Conservation (phyloP, 73 alveolate genomes). For the Halteria grandinella region DNA sequence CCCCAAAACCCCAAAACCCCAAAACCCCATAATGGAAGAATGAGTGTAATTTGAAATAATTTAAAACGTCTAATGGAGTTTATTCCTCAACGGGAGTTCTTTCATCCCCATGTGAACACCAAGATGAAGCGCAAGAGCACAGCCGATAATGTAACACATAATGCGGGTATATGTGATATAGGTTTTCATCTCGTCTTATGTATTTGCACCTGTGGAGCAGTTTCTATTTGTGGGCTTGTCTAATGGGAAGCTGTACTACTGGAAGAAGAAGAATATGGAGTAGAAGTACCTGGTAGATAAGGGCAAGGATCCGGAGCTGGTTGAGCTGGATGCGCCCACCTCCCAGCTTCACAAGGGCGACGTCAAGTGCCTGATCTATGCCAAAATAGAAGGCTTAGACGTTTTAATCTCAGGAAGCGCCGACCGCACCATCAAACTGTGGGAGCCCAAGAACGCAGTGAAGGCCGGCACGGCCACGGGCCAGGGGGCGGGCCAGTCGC, state of each 20-base stretch:
- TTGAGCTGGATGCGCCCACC: constrained; percentile 54
- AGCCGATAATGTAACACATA: constrained; percentile 47
- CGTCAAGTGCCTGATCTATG: constrained; percentile 67
- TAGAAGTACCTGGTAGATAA: constrained; percentile 47
- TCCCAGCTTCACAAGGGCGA: constrained; percentile 61
- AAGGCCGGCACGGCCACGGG: too few relatives aligned
- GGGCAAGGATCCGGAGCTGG: constrained; percentile 71
- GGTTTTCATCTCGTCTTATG: constrained; percentile 50
- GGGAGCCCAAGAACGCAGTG: constrained; percentile 78
- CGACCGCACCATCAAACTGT: constrained; percentile 73
- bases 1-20: too few relatives aligned
- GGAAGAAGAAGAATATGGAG: constrained; percentile 69
- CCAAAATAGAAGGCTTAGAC: constrained; percentile 48
- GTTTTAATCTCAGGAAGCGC: constrained; percentile 72
- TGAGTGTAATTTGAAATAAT: neutral
- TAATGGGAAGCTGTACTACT: constrained; percentile 61
- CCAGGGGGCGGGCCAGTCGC: too few relatives aligned
- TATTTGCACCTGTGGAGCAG: constrained; percentile 49
- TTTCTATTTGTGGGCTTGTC: constrained; percentile 62
- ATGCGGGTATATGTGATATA: neutral
- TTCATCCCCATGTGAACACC: constrained; percentile 65
- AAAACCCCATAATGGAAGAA: constrained; percentile 26
- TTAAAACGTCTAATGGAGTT: constrained; percentile 57
- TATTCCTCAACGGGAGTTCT: constrained; percentile 55
- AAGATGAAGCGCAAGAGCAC: constrained; percentile 63